A percentile compares a stretch with the other conserved stretches of the same genome.
Conservation (phyloP, 129 eudicot genomes). For the Logfia minima region DNA sequence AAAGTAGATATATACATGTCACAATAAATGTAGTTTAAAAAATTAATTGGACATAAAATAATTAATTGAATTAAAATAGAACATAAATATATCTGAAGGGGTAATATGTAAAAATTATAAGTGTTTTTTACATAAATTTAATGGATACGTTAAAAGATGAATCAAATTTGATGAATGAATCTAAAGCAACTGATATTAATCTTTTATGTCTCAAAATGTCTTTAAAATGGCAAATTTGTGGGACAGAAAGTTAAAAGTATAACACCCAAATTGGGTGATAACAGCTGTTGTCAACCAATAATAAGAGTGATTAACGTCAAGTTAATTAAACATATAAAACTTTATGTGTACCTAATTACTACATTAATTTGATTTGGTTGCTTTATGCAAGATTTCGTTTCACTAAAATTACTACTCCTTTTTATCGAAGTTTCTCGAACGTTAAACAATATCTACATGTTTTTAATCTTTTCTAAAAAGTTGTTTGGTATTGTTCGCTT, state of each 20-base stretch:
- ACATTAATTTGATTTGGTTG: neutral
- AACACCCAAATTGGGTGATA: neutral
- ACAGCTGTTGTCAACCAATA: slow-evolving; percentile 16
- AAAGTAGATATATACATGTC: too few relatives aligned
- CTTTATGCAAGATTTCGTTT: neutral
- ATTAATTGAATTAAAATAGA: too few relatives aligned
- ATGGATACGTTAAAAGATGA: accelerated
- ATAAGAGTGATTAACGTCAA: neutral
- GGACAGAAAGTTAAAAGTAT: neutral
- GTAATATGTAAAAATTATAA: too few relatives aligned
- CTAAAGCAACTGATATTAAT: neutral
- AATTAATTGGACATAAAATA: too few relatives aligned
- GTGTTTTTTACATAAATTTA: too few relatives aligned
- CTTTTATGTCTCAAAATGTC: neutral
- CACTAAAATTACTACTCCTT: neutral
- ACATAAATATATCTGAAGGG: too few relatives aligned
- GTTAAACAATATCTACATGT: neutral
- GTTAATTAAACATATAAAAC: neutral
- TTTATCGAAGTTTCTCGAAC: neutral
- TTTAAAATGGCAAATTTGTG: neutral
- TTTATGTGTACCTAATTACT: neutral
- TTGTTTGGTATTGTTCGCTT: neutral
- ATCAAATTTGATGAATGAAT: too few relatives aligned
- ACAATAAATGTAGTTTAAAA: too few relatives aligned
- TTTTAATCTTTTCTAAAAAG: neutral